Evolutionary conservation across 495 filamentous ascomycete species (phyloP).

Genomic region (Penicillium maclennaniae): DNA sequence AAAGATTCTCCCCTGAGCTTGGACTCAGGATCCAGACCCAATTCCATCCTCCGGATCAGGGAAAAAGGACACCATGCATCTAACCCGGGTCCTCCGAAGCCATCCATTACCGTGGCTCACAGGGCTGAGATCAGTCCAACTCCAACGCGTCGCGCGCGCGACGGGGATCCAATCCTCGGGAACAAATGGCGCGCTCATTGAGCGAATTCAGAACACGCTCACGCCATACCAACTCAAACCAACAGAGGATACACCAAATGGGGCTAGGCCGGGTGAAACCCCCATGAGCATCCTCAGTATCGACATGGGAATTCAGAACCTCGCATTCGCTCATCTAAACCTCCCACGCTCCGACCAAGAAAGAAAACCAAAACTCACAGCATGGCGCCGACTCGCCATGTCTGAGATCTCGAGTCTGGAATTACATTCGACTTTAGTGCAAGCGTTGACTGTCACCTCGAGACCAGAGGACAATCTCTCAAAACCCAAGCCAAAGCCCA

Average conservation of each 20-base stretch:
- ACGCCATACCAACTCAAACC: not conserved
- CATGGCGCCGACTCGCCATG: conserved; percentile 36
- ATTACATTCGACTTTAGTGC: not conserved
- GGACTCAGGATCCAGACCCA: too few relatives aligned
- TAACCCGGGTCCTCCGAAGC: conserved; percentile 1
- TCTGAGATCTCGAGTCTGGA: conserved; percentile 20
- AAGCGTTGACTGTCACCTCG: not conserved
- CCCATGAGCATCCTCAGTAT: conserved; percentile 63
- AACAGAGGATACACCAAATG: not conserved
- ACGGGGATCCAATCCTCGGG: conserved; percentile 50
- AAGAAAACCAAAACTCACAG: conserved; percentile 20
- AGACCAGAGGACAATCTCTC: too few relatives aligned
- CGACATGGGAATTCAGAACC: conserved; percentile 82
- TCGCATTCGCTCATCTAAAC: conserved; percentile 59
- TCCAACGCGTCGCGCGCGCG: conserved; percentile 49
- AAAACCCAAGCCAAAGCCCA: too few relatives aligned
- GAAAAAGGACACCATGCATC: conserved; percentile 15
- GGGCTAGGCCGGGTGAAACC: not conserved
- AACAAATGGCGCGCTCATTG: conserved; percentile 41
- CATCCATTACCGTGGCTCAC: conserved; percentile 27
- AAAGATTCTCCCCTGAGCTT: not conserved
- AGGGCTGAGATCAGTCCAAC: conserved; percentile 41
- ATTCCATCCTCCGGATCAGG: not conserved
- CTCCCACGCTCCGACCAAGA: conserved; percentile 7
- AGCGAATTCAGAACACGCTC: conserved; percentile 24